phyloP scores from a whole-genome alignment of 805 yeast species.

The Millerago galiae region DNA sequence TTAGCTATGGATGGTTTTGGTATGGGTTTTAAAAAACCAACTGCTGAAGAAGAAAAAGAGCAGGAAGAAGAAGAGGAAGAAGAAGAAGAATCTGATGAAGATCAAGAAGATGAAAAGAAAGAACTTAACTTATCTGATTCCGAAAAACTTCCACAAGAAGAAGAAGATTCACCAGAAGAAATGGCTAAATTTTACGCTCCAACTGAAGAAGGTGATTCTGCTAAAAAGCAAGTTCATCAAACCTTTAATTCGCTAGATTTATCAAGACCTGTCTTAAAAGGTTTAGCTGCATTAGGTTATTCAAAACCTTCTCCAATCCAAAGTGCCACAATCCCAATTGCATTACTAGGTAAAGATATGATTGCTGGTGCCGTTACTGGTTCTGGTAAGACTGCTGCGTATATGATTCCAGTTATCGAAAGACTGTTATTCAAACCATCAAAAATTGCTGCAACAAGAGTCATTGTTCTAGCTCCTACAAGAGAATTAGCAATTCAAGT shows the following conservation, averaged over 20 bases:
- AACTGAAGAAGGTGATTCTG: conserved; percentile 44
- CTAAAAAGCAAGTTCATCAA: conserved; percentile 45
- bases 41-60: conserved; percentile 20
- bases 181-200: conserved; percentile 72
- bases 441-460: conserved; percentile 82
- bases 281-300: conserved; percentile 75
- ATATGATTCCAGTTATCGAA: conserved; percentile 92
- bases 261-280: conserved; percentile 87
- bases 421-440: conserved; percentile 85
- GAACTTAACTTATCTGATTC: conserved; percentile 6
- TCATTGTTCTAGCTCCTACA: conserved; percentile 87
- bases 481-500: conserved; percentile 98
- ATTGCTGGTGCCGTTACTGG: conserved; percentile 99
- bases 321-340: conserved; percentile 88
- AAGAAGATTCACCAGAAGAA: conserved; percentile 73
- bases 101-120: conserved; percentile 28
- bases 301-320: conserved; percentile 92
- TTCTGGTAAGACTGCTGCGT: conserved; percentile 99
- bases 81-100: conserved; percentile 29
- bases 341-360: conserved; percentile 87
- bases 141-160: conserved; percentile 27
- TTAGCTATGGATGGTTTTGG: conserved; percentile 43
- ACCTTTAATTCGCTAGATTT: conserved; percentile 73
- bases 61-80: conserved; percentile 27
- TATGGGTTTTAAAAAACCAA: conserved; percentile 23